Evolutionary conservation across 2,329 filamentous ascomycete genomes (phyloP), one percentile per base, ranked within the genome.

Genomic region (Ceratocystis lukuohia): DNA sequence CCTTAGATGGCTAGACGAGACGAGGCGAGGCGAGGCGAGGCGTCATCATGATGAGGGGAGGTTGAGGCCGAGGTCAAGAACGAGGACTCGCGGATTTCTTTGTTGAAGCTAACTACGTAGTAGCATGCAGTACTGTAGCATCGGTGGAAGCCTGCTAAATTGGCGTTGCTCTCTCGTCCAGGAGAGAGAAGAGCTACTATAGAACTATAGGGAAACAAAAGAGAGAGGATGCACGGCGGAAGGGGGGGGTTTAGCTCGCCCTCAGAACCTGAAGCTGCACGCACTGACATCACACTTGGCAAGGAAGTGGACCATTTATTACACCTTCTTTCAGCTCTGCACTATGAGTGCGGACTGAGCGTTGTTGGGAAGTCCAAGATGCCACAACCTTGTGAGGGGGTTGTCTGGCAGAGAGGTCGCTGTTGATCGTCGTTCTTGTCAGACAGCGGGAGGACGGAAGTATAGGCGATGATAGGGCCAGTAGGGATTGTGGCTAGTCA

Each of bases 371-470:
- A 59, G 30, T 59, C 25, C 25, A 17, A 59, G 56, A 59, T 59
- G 25, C 25, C 56, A 59, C 15, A 22, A 59, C 4, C 17, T 15
- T n/a, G 25, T 15, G 30, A 59, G 22, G 28, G 53, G 53, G 5
- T 59, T n/a, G 56, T n/a, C 25, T 37, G 28, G 56, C 25, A 59
- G 15, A 37, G n/a, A 33, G 3, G 28, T 17, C 17, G 28, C 22
- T 6, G 25, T 6, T 59, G 56, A 59, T 59, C 56, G 56, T 1
- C 56, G 56, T 59, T 59, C 56, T 59, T 59, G 56, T 59, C 56
- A 59, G 56, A 59, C 56, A 59, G 28, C 56, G 56, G 56, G 56
- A 59, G 25, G 56, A 59, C 25, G 56, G 30, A 33, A 33, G n/a
- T 37, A 12, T 17, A 59, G 17, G 30, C 56, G 17, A 33, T 33